These are phyloP conservation scores for Dryadomyces sulphureus DNA, from an alignment of 2,329 filamentous ascomycete species.

Conservation along the genomic window DNA sequence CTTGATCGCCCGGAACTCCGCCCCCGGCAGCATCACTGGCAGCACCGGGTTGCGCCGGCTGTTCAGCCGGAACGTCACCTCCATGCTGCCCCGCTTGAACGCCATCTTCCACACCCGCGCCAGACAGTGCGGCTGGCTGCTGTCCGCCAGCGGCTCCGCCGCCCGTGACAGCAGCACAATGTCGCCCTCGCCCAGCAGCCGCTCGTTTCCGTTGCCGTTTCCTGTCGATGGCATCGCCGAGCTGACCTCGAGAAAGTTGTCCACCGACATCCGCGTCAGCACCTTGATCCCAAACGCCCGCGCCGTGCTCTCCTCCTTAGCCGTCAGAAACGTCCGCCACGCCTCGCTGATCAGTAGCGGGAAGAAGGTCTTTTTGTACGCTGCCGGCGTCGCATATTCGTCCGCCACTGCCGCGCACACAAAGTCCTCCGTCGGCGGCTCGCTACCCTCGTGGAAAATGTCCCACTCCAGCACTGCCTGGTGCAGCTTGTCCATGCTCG, in stretches of 20 bases:
- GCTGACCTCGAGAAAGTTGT: conserved; percentile 84
- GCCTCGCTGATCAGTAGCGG: conserved; percentile 84
- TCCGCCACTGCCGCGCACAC: conserved; percentile 64
- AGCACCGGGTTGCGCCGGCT: conserved; percentile 48
- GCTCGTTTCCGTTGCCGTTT: conserved; percentile 26
- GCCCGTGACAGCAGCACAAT: conserved; percentile 73
- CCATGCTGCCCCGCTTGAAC: conserved; percentile 66
- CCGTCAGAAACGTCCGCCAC: conserved; percentile 85
- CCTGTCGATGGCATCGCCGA: conserved; percentile 55
- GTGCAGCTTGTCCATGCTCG: conserved; percentile 74
- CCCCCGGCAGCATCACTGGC: conserved; percentile 51
- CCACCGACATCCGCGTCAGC: conserved; percentile 74
- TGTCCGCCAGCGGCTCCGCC: conserved; percentile 46
- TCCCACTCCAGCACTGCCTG: conserved; percentile 85
- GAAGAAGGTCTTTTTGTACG: conserved; percentile 83
- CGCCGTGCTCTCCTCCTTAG: conserved; percentile 71
- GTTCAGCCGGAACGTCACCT: conserved; percentile 75
- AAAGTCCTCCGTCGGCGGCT: conserved; percentile 57
- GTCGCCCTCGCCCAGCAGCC: conserved; percentile 60
- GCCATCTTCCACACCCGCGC: conserved; percentile 69
- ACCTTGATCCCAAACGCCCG: conserved; percentile 81
- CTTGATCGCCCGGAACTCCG: conserved; percentile 60
- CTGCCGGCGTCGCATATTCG: conserved; percentile 57
- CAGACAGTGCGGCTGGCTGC: conserved; percentile 61
- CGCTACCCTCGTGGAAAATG: conserved; percentile 78